These are phyloP conservation scores for Trametes meyenii DNA, from an alignment of 768 basidiomycete species.

Conservation along the genomic window DNA sequence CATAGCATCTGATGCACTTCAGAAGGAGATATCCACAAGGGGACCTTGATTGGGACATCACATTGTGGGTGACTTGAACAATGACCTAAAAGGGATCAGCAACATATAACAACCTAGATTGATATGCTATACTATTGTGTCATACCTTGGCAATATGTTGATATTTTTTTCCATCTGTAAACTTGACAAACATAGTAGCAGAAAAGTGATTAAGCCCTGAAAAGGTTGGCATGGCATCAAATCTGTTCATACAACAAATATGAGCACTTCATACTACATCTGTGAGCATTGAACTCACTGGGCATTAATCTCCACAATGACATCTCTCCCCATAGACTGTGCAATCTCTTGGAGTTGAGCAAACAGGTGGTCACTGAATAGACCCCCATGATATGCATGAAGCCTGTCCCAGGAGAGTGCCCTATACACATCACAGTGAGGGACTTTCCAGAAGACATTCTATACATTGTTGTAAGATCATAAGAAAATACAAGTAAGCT, in stretches of 20 bases:
- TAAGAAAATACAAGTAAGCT: background rate
- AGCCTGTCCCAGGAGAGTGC: slow-evolving; percentile 21
- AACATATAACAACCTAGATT: too few relatives aligned
- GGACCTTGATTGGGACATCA: background rate
- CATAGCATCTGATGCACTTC: slow-evolving; percentile 34
- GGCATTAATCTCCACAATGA: background rate
- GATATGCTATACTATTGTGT: slow-evolving; percentile 18
- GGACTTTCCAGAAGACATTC: slow-evolving; percentile 17
- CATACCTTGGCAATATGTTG: slow-evolving; percentile 18
- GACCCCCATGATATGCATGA: slow-evolving; percentile 20
- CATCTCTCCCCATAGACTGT: background rate
- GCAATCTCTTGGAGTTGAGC: background rate
- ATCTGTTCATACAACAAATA: background rate
- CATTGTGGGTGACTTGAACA: slow-evolving; percentile 4
- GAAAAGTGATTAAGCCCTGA: background rate
- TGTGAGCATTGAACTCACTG: background rate
- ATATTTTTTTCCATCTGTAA: slow-evolving; percentile 8
- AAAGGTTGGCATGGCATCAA: background rate
- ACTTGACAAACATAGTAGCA: background rate
- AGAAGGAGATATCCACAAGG: slow-evolving; percentile 33
- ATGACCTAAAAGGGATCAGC: too few relatives aligned
- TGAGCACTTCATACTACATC: background rate
- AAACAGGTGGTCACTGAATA: slow-evolving; percentile 19
- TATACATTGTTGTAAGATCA: background rate
- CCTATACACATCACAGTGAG: slow-evolving; percentile 10